These are phyloP conservation scores for Pochonia chlamydosporia DNA, from an alignment of 2,329 filamentous ascomycete species.

Conservation along the genomic window DNA sequence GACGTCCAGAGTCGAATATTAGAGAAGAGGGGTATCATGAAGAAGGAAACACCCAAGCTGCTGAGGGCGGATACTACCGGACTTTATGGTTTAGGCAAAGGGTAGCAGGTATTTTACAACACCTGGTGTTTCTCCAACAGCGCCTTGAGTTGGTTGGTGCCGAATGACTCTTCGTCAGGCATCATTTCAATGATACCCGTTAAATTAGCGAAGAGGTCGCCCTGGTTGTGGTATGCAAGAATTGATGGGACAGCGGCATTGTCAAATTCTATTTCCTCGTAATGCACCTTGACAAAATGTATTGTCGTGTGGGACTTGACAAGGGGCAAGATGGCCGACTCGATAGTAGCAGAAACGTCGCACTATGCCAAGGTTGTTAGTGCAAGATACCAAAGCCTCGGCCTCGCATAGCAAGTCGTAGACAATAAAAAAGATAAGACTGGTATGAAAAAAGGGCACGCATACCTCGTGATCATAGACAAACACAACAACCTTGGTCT, in stretches of 20 bases:
- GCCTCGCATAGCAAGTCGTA: background rate
- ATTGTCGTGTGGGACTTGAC: conserved; percentile 65
- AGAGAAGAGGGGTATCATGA: background rate
- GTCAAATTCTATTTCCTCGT: conserved; percentile 91
- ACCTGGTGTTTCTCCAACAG: conserved; percentile 49
- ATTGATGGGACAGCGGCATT: conserved; percentile 81
- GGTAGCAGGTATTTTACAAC: conserved; percentile 29
- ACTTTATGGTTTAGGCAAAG: no score
- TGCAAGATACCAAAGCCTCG: conserved; percentile 8
- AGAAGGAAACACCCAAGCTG: background rate
- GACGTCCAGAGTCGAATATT: background rate
- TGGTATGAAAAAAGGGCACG: conserved; percentile 10
- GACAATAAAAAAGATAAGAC: no score
- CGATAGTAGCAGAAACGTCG: conserved; percentile 70
- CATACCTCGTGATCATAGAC: conserved; percentile 84
- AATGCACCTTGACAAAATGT: conserved; percentile 87
- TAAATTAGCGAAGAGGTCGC: conserved; percentile 85
- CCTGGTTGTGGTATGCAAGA: conserved; percentile 78
- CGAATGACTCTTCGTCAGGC: conserved; percentile 59
- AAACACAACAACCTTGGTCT: conserved; percentile 85
- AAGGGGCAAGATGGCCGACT: conserved; percentile 69
- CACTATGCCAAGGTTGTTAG: conserved; percentile 49
- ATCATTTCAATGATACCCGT: conserved; percentile 85
- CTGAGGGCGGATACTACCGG: background rate
- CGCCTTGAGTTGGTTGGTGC: conserved; percentile 44